Conservation (phyloP, 345 rosid genomes). For the Boechera divaricarpa region DNA sequence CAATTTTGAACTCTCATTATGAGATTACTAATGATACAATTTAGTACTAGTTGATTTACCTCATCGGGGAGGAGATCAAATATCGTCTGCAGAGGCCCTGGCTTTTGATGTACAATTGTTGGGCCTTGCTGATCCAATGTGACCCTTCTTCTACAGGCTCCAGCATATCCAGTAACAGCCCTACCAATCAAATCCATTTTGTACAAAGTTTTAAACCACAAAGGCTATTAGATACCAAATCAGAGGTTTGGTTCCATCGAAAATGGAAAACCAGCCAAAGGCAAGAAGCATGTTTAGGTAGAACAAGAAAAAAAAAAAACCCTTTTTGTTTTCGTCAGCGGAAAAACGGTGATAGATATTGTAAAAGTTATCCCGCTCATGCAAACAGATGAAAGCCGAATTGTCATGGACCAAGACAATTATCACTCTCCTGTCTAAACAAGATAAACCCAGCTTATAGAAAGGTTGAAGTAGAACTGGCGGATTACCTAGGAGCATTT, state of each 20-base stretch:
- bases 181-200: constrained; percentile 45
- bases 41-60: constrained; percentile 51
- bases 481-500: constrained; percentile 68
- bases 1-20: constrained; percentile 9
- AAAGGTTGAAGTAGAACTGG: constrained; percentile 27
- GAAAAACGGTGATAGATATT: not conserved
- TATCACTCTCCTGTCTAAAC: constrained; percentile 1
- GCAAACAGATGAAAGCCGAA: constrained; percentile 6
- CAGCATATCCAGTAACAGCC: constrained; percentile 74
- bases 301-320: not conserved
- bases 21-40: not conserved
- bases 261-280: constrained; percentile 22
- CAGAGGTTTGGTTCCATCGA: constrained; percentile 3
- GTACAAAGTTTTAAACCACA: constrained; percentile 18
- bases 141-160: constrained; percentile 73
- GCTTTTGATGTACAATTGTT: constrained; percentile 93
- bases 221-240: constrained; percentile 8
- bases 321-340: not conserved
- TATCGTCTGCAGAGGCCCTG: constrained; percentile 95
- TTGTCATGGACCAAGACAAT: constrained; percentile 11
- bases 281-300: not conserved
- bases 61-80: constrained; percentile 90
- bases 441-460: constrained; percentile 3
- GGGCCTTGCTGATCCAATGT: constrained; percentile 81
- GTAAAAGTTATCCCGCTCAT: not conserved